Base-by-base conservation (phyloP, 1,284 basidiomycete genomes). In the Austroboletus novae-zelandiae region DNA sequence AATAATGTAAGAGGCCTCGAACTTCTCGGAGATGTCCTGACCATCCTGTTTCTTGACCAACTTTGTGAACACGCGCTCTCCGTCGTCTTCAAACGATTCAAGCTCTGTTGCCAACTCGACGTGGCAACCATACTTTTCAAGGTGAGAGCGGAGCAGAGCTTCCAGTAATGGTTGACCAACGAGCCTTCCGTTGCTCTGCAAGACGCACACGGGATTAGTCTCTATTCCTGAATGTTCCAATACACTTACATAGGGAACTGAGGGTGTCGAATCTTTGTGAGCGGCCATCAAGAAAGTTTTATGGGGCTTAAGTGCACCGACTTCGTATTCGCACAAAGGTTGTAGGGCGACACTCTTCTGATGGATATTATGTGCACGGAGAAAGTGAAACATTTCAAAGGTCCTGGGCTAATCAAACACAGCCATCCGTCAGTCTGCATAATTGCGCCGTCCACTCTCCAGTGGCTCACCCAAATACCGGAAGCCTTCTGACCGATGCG, bases 151-250 rank as follows among this genome's bases (percentile, higher is more conserved):
- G 3, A 74, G 42, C 27, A 72, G 63, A 2, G 44, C 57, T 50
- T 74, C 70, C 9, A 64, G 51, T 3, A 30, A 40, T 25, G 64
- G 59, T 49, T 75, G 72, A 34, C 71, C 71, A 1, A 74, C 47
- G 18, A 67, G 0, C 31, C 7, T 53, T 1, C 41, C 25, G 32
- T 51, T 56, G 18, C 40, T 49, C 61, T 65, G 20, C 1, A 29
- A 3, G 20, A 3, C 10, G 17, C 9, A 29, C 40, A 18, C 9
- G 31, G 0, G 1, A 37, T 54, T 1, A 42, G 29, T 30, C 14
- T 3, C 1, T 43, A 53, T n/a, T 30, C 6, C 3, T 34, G 7
- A 39, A 10, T 10, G 6, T 40, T 2, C 3, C 27, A 34, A 5
- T 3, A 13, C 1, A 46, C 54, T 17, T 30, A 55, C 61, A 45